These are phyloP conservation scores for Calonectria honghensis DNA, from an alignment of 2,329 filamentous ascomycete genomes.

Conservation along the genomic window DNA sequence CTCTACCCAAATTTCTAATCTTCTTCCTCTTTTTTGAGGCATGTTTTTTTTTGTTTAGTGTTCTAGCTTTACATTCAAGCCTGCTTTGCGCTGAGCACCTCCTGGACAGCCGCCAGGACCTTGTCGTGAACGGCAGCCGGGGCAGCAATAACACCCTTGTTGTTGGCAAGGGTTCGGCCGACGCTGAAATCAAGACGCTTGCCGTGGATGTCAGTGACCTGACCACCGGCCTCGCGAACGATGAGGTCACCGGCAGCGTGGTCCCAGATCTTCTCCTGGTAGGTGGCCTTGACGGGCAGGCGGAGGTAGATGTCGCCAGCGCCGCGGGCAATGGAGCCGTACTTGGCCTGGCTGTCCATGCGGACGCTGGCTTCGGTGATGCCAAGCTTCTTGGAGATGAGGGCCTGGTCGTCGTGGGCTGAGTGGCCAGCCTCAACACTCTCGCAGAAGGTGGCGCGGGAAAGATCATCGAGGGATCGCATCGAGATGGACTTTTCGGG, in stretches of 20 bases:
- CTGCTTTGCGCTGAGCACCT: conserved; percentile 75
- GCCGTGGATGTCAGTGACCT: conserved; percentile 92
- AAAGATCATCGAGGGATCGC: conserved; percentile 83
- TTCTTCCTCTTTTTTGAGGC: conserved; percentile 4
- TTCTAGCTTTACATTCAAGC: conserved; percentile 36
- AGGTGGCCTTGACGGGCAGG: conserved; percentile 88
- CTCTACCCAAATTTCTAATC: conserved; percentile 15
- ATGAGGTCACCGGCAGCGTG: conserved; percentile 97
- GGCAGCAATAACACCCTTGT: conserved; percentile 95
- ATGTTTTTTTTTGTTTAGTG: not conserved
- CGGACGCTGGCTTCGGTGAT: conserved; percentile 93
- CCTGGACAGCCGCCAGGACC: conserved; percentile 88
- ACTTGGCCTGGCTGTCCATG: conserved; percentile 99
- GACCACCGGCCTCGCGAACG: conserved; percentile 93
- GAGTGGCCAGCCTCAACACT: conserved; percentile 96
- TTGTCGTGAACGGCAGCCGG: conserved; percentile 83
- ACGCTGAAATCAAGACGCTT: conserved; percentile 89
- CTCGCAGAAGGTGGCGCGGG: conserved; percentile 94
- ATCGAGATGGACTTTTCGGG: conserved; percentile 82
- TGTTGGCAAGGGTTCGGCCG: conserved; percentile 89
- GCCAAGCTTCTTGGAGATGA: conserved; percentile 86
- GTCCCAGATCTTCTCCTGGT: conserved; percentile 99
- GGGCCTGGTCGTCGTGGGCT: conserved; percentile 89
- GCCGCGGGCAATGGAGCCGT: conserved; percentile 94
- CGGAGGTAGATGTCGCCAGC: conserved; percentile 96